Evolutionary conservation across 2,329 filamentous ascomycete genomes (phyloP).

Genomic region (Cordyceps cateniannulata): DNA sequence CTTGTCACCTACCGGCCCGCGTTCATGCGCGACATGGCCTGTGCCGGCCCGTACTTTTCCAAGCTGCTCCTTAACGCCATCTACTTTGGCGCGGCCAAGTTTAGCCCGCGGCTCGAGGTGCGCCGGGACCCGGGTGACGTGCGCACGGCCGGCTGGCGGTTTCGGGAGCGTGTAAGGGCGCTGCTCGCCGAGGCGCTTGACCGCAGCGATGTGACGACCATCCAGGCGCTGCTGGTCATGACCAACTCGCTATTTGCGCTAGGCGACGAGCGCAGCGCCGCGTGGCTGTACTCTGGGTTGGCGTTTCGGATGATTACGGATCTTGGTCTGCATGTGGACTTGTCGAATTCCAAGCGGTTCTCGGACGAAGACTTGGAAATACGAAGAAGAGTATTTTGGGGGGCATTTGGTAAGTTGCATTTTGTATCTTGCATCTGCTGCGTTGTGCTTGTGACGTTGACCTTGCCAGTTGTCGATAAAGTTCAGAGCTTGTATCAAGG

Average conservation of each 20-base stretch:
- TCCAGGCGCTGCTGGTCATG: constrained; percentile 47
- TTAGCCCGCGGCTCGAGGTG: constrained; percentile 37
- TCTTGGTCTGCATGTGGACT: constrained; percentile 45
- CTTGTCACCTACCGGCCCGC: constrained; percentile 45
- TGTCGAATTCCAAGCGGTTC: constrained; percentile 16
- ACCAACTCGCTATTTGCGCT: constrained; percentile 43
- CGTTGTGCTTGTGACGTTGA: background rate
- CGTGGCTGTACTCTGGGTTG: constrained; percentile 51
- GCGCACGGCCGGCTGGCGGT: constrained; percentile 41
- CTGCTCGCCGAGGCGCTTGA: constrained; percentile 33
- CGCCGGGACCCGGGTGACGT: constrained; percentile 38
- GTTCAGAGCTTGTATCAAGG: constrained; percentile 40
- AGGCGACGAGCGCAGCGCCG: constrained; percentile 41
- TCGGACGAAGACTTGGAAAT: constrained; percentile 27
- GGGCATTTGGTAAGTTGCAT: constrained; percentile 32
- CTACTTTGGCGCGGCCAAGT: constrained; percentile 39
- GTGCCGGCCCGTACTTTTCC: constrained; percentile 49
- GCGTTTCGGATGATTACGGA: constrained; percentile 51
- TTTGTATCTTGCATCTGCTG: too few relatives aligned
- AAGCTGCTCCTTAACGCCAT: constrained; percentile 50
- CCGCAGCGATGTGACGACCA: constrained; percentile 40
- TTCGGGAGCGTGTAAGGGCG: constrained; percentile 35
- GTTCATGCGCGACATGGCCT: constrained; percentile 48
- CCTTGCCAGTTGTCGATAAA: background rate
- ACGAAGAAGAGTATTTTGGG: constrained; percentile 39